Base-by-base conservation (phyloP, 805 yeast species). In the Candida coquimbonensis region DNA sequence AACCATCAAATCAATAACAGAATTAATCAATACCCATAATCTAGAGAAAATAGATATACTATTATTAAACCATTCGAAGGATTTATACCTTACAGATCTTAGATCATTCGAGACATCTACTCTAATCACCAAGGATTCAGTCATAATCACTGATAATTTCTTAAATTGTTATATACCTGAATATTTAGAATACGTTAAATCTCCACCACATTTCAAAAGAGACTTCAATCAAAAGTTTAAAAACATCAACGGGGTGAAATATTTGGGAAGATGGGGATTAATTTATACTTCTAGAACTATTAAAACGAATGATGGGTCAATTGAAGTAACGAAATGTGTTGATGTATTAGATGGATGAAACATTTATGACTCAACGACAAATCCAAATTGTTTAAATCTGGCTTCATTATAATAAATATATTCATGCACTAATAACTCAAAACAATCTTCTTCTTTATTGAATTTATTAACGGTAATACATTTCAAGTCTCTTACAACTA, bases 401-500 rank as follows among this genome's bases (percentile, higher is more conserved):
- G 17, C 37, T 9, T 35, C 14, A 11, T 8, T 19, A 17, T 16
- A 17, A 17, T 17, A 35, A 3, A n/a, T 24, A 17, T 66, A 67
- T 43, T 69, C 70, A 40, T 62, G 58, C 43, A 69, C 63, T 50
- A 62, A 47, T 43, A 69, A 56, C 50, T 67, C 65, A 46, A 68
- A 62, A 45, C 61, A 64, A 44, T 69, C 70, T 46, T 29, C 32
- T 34, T 67, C 68, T 33, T 70, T 55, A 59, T 73, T 61, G 71
- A 77, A 81, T 33, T 73, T 73, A 44, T 73, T 75, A 48, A 85
- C 75, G 64, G 70, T 72, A 59, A 86, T 79, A 44, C 75, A 71
- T 38, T 74, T 68, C 66, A 84, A 73, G 68, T 84, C 85, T 59
- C 80, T 77, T 49, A 87, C 87, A 46, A 85, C 88, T 58, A 81